These are phyloP conservation scores for Dryadomyces sulphureus DNA, from an alignment of 2,329 filamentous ascomycete species.

Conservation along the genomic window DNA sequence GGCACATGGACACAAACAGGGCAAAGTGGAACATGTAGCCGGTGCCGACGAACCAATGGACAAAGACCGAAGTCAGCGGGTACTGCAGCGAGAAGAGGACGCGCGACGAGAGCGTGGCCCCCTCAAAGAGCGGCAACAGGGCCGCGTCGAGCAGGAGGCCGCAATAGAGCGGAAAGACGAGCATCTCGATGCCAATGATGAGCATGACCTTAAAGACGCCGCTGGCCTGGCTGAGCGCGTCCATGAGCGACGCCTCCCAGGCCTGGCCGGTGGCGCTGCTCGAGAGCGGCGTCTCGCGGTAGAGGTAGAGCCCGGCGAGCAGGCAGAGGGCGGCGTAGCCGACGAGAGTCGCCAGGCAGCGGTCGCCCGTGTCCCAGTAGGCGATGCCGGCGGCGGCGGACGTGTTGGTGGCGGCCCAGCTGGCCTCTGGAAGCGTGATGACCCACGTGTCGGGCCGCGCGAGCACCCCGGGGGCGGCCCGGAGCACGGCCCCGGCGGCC, in stretches of 20 bases:
- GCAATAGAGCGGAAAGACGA: conserved; percentile 91
- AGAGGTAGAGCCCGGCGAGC: conserved; percentile 65
- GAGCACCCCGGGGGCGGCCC: conserved; percentile 16
- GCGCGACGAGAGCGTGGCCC: conserved; percentile 62
- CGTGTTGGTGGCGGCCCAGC: background rate
- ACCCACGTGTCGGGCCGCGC: conserved; percentile 41
- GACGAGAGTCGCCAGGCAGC: conserved; percentile 56
- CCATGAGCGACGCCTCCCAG: conserved; percentile 65
- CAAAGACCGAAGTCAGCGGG: conserved; percentile 82
- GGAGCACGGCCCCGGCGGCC: background rate
- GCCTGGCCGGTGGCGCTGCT: conserved; percentile 38
- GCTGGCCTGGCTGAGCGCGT: conserved; percentile 79
- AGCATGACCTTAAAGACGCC: conserved; percentile 96
- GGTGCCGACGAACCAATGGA: conserved; percentile 97
- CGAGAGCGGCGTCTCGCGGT: conserved; percentile 55
- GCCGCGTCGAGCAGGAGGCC: conserved; percentile 81
- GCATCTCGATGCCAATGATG: conserved; percentile 98
- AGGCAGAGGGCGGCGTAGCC: conserved; percentile 70
- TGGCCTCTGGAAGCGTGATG: conserved; percentile 28
- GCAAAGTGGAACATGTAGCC: conserved; percentile 99
- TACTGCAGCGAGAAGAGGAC: conserved; percentile 63
- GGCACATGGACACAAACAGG: conserved; percentile 95
- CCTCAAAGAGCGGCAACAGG: conserved; percentile 75
- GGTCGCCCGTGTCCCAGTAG: conserved; percentile 51
- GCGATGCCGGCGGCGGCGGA: conserved; percentile 42